Percentiles rank a stretch among this genome's conserved stretches.
Conservation (phyloP, 2,329 filamentous ascomycete species). For the Colletotrichum sp. region DNA sequence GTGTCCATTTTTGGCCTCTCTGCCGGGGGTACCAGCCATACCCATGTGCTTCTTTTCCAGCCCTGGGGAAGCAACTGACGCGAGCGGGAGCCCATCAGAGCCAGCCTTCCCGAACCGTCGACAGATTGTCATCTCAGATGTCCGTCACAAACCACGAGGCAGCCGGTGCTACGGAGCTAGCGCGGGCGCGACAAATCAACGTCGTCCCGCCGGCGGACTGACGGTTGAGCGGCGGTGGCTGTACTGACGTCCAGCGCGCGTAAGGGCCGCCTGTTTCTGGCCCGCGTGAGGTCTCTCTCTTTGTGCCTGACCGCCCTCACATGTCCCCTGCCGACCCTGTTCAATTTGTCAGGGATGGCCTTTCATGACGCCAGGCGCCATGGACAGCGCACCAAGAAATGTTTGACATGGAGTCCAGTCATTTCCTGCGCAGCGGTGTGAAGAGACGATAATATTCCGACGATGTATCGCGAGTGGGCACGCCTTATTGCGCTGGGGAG, state of each 20-base stretch:
- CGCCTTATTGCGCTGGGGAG: background rate
- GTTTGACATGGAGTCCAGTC: background rate
- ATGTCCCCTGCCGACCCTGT: background rate
- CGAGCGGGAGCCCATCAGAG: constrained; percentile 8
- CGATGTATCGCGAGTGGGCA: background rate
- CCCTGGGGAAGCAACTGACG: background rate
- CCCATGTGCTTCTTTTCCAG: constrained; percentile 10
- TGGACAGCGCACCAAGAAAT: background rate
- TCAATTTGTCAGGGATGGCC: constrained; percentile 5
- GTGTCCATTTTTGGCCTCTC: constrained; percentile 24
- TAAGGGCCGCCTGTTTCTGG: constrained; percentile 1
- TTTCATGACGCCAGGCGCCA: background rate
- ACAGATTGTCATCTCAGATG: constrained; percentile 9
- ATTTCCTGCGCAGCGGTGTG: constrained; percentile 14
- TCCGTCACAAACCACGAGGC: constrained; percentile 3
- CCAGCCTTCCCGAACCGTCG: background rate
- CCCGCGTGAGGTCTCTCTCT: constrained; percentile 4
- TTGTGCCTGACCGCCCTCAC: constrained; percentile 9
- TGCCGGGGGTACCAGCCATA: background rate
- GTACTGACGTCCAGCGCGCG: background rate
- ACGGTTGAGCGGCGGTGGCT: background rate
- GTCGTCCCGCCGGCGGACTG: background rate
- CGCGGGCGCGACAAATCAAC: background rate
- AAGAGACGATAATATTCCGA: constrained; percentile 11
- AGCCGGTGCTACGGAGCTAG: background rate